Conservation (phyloP, 208 protist species). For the Leishmania lainsoni region DNA sequence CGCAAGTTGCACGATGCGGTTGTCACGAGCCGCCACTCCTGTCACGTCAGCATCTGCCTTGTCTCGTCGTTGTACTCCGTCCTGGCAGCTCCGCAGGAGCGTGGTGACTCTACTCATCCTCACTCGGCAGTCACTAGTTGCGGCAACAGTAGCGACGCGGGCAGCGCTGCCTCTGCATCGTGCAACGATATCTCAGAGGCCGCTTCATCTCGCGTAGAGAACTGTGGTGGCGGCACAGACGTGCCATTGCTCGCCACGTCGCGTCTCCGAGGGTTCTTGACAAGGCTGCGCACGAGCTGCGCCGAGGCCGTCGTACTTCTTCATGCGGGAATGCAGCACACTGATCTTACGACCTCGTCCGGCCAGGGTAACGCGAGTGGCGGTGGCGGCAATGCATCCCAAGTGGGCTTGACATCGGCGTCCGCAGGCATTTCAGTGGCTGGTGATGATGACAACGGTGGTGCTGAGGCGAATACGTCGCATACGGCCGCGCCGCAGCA, state of each 20-base stretch:
- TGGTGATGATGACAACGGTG: background rate
- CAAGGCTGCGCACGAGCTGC: conserved; percentile 9
- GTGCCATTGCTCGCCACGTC: background rate
- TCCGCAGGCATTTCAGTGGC: background rate
- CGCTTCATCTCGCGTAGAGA: background rate
- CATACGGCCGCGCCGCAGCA: background rate
- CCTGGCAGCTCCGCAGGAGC: background rate
- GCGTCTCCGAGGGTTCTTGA: background rate
- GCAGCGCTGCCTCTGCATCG: background rate
- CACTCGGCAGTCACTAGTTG: background rate
- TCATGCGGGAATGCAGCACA: background rate
- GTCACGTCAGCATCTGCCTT: background rate
- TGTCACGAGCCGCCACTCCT: conserved; percentile 3
- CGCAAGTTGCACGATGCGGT: conserved; percentile 11
- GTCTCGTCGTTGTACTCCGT: background rate
- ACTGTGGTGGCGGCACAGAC: background rate
- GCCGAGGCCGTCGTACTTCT: conserved; percentile 1
- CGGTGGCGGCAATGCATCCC: background rate
- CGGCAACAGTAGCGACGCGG: background rate
- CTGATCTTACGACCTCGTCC: background rate
- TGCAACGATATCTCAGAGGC: background rate
- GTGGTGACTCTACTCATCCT: background rate
- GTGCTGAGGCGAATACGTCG: background rate
- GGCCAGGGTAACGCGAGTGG: background rate
- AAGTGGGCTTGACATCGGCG: background rate